Percentiles rank a stretch among this genome's conserved stretches.
phyloP scores from a whole-genome alignment of 768 basidiomycete genomes.

The Suillus weaverae region DNA sequence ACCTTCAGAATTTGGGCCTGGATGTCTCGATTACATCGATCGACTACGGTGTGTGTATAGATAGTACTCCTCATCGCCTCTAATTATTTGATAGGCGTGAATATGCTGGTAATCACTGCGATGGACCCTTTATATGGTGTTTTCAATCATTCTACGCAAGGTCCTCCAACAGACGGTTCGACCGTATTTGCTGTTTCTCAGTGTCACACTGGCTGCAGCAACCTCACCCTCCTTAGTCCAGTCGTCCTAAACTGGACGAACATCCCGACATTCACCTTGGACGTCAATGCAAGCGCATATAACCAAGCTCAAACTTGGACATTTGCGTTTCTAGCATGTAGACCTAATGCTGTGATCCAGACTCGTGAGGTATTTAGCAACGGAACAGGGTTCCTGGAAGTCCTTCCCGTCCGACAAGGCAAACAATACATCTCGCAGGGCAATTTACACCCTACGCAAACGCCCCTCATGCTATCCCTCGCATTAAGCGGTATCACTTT shows the following conservation, averaged over 20 bases:
- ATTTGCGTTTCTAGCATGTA: slow-evolving; percentile 22
- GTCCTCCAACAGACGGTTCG: slow-evolving; percentile 21
- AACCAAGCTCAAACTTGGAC: slow-evolving; percentile 17
- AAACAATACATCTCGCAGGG: slow-evolving; percentile 19
- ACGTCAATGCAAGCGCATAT: slow-evolving; percentile 5
- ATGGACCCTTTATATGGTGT: slow-evolving; percentile 12
- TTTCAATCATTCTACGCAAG: slow-evolving; percentile 24
- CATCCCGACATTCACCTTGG: slow-evolving; percentile 15
- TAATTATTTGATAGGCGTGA: background rate
- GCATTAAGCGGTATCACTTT: slow-evolving; percentile 13
- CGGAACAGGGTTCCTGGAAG: slow-evolving; percentile 18
- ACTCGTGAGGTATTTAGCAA: slow-evolving; percentile 28
- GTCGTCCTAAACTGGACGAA: slow-evolving; percentile 15
- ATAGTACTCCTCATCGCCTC: background rate
- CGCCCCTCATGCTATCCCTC: slow-evolving; percentile 24
- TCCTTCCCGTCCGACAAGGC: slow-evolving; percentile 18
- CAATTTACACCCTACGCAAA: slow-evolving; percentile 26
- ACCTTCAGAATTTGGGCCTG: slow-evolving; percentile 19
- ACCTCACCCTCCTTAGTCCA: background rate
- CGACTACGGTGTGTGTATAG: slow-evolving; percentile 13
- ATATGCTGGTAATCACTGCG: background rate
- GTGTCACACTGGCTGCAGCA: slow-evolving; percentile 23
- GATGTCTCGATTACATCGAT: slow-evolving; percentile 11
- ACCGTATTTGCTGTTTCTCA: slow-evolving; percentile 22
- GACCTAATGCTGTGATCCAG: slow-evolving; percentile 24